Evolutionary conservation across 495 filamentous ascomycete genomes (phyloP).

Genomic region (Penicillium alfredii): DNA sequence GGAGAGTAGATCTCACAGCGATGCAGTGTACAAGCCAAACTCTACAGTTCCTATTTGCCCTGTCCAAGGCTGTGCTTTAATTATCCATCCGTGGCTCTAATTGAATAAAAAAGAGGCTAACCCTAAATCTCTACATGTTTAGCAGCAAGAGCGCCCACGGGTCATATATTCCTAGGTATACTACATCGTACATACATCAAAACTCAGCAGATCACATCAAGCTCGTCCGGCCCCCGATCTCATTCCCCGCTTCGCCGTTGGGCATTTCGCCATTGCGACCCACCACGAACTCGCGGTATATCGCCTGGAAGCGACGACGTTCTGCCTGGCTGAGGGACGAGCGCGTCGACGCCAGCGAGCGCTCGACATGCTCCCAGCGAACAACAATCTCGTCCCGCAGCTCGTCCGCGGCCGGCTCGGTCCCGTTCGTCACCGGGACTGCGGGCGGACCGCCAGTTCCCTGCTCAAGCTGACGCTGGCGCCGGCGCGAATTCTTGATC

Average conservation of each 20-base stretch:
- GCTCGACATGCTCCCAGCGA: conserved; percentile 77
- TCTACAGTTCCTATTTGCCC: too few relatives aligned
- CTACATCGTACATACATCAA: too few relatives aligned
- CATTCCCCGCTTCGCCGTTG: conserved; percentile 79
- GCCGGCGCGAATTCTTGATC: conserved; percentile 61
- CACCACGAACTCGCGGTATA: conserved; percentile 88
- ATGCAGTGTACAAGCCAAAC: too few relatives aligned
- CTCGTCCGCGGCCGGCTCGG: conserved; percentile 22
- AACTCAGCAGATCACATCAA: conserved; percentile 77
- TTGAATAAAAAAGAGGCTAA: too few relatives aligned
- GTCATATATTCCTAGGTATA: too few relatives aligned
- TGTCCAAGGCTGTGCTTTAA: too few relatives aligned
- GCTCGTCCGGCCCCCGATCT: conserved; percentile 88
- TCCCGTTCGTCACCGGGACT: conserved; percentile 23
- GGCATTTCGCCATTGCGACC: conserved; percentile 92
- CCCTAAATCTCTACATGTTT: too few relatives aligned
- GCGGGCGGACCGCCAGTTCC: conserved; percentile 27
- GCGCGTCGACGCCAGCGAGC: conserved; percentile 69
- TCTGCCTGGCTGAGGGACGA: conserved; percentile 77
- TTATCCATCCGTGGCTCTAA: too few relatives aligned
- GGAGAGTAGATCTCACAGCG: too few relatives aligned
- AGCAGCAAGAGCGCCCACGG: too few relatives aligned
- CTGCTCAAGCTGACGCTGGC: conserved; percentile 48
- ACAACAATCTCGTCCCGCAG: conserved; percentile 70
- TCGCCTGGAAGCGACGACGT: conserved; percentile 61